These are phyloP conservation scores for Tuber magnatum DNA, from an alignment of 495 filamentous ascomycete species.

Conservation along the genomic window DNA sequence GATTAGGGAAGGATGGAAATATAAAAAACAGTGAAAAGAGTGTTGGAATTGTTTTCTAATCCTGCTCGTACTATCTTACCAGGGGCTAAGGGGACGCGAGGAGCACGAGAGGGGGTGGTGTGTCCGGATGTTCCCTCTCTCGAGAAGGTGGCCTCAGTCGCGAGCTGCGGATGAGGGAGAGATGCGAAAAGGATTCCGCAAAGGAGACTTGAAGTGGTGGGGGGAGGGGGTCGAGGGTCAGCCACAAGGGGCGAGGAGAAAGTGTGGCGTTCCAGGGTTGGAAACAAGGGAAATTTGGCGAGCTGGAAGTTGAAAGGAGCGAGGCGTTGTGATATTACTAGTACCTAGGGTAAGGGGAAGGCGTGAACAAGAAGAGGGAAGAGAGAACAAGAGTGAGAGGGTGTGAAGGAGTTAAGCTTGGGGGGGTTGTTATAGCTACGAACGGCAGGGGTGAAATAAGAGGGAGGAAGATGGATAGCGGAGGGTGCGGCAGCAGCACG, in stretches of 20 bases:
- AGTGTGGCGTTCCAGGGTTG: not conserved
- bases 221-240: not conserved
- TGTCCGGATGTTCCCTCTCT: not conserved
- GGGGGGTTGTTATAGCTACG: not conserved
- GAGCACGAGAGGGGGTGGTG: not conserved
- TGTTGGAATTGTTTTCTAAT: not conserved
- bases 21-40: not conserved
- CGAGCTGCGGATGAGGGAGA: not conserved
- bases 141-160: not conserved
- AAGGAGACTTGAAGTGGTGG: not conserved
- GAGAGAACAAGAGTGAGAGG: conserved; percentile 7
- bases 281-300: not conserved
- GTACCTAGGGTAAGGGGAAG: not conserved
- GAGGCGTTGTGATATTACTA: not conserved
- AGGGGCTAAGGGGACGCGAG: not conserved
- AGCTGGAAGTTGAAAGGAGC: not conserved
- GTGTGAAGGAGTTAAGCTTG: not conserved
- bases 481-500: too few relatives aligned
- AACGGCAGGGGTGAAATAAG: not conserved
- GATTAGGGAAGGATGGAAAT: not conserved
- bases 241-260: not conserved
- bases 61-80: not conserved
- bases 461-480: conserved; percentile 4
- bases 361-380: not conserved
- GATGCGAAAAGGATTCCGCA: not conserved